A percentile compares a stretch with the other conserved stretches of the same genome.
phyloP scores from a whole-genome alignment of 768 basidiomycete genomes.

The Leccinellum luteum region DNA sequence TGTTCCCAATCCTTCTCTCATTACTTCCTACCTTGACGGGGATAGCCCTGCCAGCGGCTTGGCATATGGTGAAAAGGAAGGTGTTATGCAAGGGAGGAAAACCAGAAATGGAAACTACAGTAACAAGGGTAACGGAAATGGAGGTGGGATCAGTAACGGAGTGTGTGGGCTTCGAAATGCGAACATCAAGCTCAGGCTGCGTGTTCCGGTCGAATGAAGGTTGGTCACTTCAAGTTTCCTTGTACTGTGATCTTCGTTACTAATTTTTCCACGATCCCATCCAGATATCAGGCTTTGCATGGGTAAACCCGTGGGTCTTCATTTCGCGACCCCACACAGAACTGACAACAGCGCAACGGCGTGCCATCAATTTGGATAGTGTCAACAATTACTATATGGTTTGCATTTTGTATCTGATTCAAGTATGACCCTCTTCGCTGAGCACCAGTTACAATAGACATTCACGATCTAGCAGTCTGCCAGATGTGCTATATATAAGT shows the following conservation, averaged over 20 bases:
- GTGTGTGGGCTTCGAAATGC: slow-evolving; percentile 16
- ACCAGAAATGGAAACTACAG: slow-evolving; percentile 6
- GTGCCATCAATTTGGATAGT: too few species aligned
- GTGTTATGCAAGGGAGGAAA: slow-evolving; percentile 8
- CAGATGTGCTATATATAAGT: too few species aligned
- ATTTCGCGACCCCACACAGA: too few species aligned
- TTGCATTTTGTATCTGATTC: too few species aligned
- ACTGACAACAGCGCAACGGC: too few species aligned
- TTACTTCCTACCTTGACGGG: slow-evolving; percentile 29
- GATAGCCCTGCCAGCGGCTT: slow-evolving; percentile 12
- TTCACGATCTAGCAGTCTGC: too few species aligned
- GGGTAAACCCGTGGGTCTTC: too few species aligned
- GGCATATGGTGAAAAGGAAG: slow-evolving; percentile 17
- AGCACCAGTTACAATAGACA: too few species aligned
- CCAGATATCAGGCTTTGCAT: too few species aligned
- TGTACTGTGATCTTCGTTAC: background rate
- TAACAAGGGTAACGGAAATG: slow-evolving; percentile 21
- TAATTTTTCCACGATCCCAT: slow-evolving; percentile 1
- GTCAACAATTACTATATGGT: too few species aligned
- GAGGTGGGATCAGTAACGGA: slow-evolving; percentile 14
- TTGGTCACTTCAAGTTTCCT: background rate
- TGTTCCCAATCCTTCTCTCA: slow-evolving; percentile 14
- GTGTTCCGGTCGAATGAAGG: slow-evolving; percentile 19
- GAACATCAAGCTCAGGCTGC: slow-evolving; percentile 14
- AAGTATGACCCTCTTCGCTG: too few species aligned